A percentile compares a stretch with the other conserved stretches of the same genome.
Evolutionary conservation across 768 basidiomycete species (phyloP).

Genomic region (Neoboletus subvelutipes): DNA sequence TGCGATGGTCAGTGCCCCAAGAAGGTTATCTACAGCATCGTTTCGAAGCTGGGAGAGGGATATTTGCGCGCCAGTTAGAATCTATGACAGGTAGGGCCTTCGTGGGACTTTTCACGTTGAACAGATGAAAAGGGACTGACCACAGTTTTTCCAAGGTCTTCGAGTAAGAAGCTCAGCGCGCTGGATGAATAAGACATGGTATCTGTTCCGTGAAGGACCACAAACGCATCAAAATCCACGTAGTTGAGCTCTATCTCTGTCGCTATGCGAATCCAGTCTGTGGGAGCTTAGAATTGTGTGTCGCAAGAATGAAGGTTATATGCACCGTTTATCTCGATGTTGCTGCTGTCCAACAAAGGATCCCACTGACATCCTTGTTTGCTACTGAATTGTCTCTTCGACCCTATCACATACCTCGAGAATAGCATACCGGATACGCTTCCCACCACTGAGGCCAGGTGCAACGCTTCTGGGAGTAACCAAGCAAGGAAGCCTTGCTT

Average conservation of each 20-base stretch:
- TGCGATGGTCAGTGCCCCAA: conserved; percentile 86
- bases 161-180: conserved; percentile 86
- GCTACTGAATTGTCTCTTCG: neutral
- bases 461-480: conserved; percentile 74
- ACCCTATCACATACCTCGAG: conserved; percentile 57
- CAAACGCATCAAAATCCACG: conserved; percentile 80
- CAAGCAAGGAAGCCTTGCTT: conserved; percentile 70
- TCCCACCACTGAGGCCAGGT: conserved; percentile 57
- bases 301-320: neutral
- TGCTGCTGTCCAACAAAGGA: conserved; percentile 85
- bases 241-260: conserved; percentile 95
- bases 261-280: conserved; percentile 90
- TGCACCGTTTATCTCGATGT: conserved; percentile 78
- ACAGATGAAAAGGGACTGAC: conserved; percentile 38
- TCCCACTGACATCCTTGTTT: conserved; percentile 59
- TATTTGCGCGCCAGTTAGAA: conserved; percentile 91
- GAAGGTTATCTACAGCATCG: conserved; percentile 90
- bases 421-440: conserved; percentile 82
- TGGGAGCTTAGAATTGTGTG: conserved; percentile 6
- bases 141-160: conserved; percentile 91
- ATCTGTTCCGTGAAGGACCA: conserved; percentile 88
- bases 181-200: conserved; percentile 90
- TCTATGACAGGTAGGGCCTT: conserved; percentile 43
- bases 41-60: conserved; percentile 89
- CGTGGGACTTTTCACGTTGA: neutral